Conservation (phyloP, 2,329 filamentous ascomycete genomes). For the Pseudogymnoascus sp. region DNA sequence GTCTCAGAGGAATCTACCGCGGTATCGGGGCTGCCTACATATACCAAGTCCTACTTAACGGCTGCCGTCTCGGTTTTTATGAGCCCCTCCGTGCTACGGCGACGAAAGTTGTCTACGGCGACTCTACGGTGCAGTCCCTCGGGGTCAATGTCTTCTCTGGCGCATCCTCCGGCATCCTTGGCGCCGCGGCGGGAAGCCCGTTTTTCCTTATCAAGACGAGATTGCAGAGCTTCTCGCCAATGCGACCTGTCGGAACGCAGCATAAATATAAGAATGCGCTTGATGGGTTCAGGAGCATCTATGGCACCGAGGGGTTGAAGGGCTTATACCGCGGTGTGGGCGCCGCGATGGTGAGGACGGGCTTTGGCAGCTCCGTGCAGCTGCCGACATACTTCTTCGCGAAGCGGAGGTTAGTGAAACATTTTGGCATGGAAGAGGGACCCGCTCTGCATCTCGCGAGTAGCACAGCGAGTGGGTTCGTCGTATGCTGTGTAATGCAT, state of each 20-base stretch:
- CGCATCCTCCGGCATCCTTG: conserved; percentile 80
- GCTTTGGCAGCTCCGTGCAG: conserved; percentile 92
- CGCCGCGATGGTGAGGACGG: conserved; percentile 92
- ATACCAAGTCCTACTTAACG: conserved; percentile 94
- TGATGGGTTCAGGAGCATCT: conserved; percentile 79
- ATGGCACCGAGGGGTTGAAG: conserved; percentile 64
- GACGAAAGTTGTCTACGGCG: conserved; percentile 63
- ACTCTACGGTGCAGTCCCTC: conserved; percentile 72
- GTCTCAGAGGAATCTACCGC: conserved; percentile 75
- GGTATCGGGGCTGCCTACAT: conserved; percentile 89
- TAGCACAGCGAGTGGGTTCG: conserved; percentile 85
- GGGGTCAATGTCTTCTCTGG: conserved; percentile 92
- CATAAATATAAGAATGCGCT: conserved; percentile 82
- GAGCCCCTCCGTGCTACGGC: conserved; percentile 78
- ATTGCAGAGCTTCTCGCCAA: conserved; percentile 87
- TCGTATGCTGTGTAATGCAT: conserved; percentile 97
- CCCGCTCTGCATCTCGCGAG: conserved; percentile 82
- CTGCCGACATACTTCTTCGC: conserved; percentile 97
- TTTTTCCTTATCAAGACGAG: conserved; percentile 98
- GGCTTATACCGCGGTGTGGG: conserved; percentile 87
- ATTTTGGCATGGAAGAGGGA: conserved; percentile 85
- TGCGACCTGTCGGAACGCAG: conserved; percentile 92
- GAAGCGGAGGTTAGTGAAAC: conserved; percentile 75
- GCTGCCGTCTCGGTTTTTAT: conserved; percentile 94
- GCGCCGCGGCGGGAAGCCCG: conserved; percentile 85